Base-by-base conservation (phyloP, 345 rosid species). In the Aquilaria malaccensis region DNA sequence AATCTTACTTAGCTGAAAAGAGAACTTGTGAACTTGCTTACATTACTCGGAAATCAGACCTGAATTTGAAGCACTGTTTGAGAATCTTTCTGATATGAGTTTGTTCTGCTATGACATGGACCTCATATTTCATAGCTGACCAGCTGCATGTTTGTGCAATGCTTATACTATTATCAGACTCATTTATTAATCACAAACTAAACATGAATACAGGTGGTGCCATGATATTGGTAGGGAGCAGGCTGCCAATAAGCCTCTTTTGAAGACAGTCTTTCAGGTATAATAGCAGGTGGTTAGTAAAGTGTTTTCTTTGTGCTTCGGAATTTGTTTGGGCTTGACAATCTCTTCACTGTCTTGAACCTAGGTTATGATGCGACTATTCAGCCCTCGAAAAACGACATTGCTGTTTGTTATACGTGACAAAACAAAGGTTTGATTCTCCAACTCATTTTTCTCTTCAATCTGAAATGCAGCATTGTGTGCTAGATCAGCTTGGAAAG, bases 191-290 rank as follows among this genome's bases (percentile, higher is more conserved):
- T 50, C 45, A 31, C 30, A 59, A 58, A 45, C 55, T 66, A 59
- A 60, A 64, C 68, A 53, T 56, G 52, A 45, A 45, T 72, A 22
- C 67, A 88, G 92, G 88, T 88, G 96, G 96, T 88, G 92, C 79
- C 89, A 86, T 68, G 96, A 89, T 71, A 89, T 92, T 33, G 98
- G 98, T 67, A 80, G 96, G 52, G 98, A 86, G 77, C 93, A 86
- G 56, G 98, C 96, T 70, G 82, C 98, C 65, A 88, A 89, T 71
- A 89, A 82, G 74, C 98, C 96, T 30, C 87, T 92, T 71, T 67
- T 92, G 58, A 92, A 85, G 79, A 92, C 95, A 13, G 95, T 89
- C 67, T 86, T 92, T 66, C 93, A 89, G 95, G 98, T 89, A 66
- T 43, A 43, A 37, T 11, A 31, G 11, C 7, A 11, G 51, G 22